These are phyloP conservation scores for Termitomyces sp. DNA, from an alignment of 768 basidiomycete genomes.

Conservation along the genomic window DNA sequence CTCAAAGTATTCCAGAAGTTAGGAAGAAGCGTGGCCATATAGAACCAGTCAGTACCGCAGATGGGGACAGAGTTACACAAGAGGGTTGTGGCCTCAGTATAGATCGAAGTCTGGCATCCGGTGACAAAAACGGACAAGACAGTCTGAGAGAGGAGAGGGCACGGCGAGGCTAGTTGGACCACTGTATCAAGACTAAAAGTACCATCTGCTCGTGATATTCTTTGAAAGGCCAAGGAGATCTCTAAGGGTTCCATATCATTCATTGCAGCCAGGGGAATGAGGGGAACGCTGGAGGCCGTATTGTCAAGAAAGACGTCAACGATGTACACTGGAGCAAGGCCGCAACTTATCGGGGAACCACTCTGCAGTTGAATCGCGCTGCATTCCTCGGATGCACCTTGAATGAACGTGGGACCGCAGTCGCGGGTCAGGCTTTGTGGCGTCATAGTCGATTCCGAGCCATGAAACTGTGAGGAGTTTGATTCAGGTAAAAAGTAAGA, in stretches of 20 bases:
- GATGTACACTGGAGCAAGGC: neutral
- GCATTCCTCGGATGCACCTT: neutral
- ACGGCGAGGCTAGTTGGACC: constrained; percentile 46
- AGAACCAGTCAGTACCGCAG: constrained; percentile 25
- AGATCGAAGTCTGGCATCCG: constrained; percentile 30
- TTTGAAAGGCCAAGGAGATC: constrained; percentile 2
- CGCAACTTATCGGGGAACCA: neutral
- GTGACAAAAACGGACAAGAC: constrained; percentile 39
- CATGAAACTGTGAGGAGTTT: neutral
- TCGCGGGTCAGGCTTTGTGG: neutral
- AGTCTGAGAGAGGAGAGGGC: constrained; percentile 33
- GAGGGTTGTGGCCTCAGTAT: constrained; percentile 34
- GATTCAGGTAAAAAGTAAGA: neutral
- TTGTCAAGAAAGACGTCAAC: constrained; percentile 4
- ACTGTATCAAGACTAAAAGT: constrained; percentile 35
- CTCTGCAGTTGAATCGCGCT: no score
- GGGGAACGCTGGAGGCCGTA: neutral
- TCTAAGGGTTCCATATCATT: neutral
- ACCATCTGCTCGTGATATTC: neutral
- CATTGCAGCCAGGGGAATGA: neutral
- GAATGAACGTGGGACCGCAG: neutral
- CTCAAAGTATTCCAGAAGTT: constrained; percentile 46
- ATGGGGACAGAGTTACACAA: constrained; percentile 20
- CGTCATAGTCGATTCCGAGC: neutral
- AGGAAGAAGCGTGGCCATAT: constrained; percentile 44